Conservation (phyloP, 1,139 yeast species). For the Pichia terricola region DNA sequence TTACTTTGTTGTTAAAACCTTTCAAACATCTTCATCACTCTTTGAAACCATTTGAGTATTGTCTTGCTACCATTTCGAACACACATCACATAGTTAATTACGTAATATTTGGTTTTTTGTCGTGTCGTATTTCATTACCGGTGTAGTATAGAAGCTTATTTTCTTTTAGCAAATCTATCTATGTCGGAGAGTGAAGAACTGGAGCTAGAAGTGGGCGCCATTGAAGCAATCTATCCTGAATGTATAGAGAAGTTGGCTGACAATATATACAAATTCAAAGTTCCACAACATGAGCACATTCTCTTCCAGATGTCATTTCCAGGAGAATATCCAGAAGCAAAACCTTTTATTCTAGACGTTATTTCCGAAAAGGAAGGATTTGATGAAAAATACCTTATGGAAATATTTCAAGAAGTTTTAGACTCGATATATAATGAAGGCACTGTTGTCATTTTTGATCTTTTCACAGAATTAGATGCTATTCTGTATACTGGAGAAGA, state of each 20-base stretch:
- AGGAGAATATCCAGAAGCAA: conserved; percentile 52
- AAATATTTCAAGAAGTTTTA: conserved; percentile 39
- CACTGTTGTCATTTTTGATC: conserved; percentile 72
- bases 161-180: no score
- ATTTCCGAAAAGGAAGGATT: conserved; percentile 28
- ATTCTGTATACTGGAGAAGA: conserved; percentile 33
- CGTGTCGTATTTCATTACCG: no score
- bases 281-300: conserved; percentile 58
- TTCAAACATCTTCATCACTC: no score
- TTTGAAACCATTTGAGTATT: no score
- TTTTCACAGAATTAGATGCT: conserved; percentile 55
- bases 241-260: conserved; percentile 30
- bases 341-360: conserved; percentile 49
- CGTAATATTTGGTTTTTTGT: no score
- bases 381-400: conserved; percentile 37
- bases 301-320: conserved; percentile 63
- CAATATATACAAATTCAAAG: conserved; percentile 38
- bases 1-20: no score
- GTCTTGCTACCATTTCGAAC: no score
- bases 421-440: conserved; percentile 43
- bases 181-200: conserved; percentile 39
- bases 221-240: conserved; percentile 83
- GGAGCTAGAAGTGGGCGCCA: conserved; percentile 70
- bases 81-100: no score
- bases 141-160: no score